phyloP scores from a whole-genome alignment of 1,284 basidiomycete species.

The Sanguinoderma infundibulare region DNA sequence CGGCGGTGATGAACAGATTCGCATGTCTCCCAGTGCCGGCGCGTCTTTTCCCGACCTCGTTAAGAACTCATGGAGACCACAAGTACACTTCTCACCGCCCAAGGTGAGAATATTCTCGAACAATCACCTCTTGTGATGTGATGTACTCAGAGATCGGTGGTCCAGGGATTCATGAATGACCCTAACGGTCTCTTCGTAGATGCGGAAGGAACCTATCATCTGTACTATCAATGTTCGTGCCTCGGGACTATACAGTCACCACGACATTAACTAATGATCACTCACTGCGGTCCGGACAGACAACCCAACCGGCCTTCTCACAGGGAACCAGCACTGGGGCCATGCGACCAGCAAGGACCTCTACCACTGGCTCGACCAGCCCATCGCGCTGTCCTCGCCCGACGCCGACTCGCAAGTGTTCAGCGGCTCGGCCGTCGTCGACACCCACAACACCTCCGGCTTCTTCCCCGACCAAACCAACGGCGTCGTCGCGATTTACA shows the following conservation, averaged over 20 bases:
- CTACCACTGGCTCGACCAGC: conserved; percentile 22
- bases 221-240: conserved; percentile 19
- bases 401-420: conserved; percentile 17
- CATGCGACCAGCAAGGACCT: conserved; percentile 22
- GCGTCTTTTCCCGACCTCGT: too few relatives aligned
- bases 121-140: too few relatives aligned
- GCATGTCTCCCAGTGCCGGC: too few relatives aligned
- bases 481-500: conserved; percentile 25
- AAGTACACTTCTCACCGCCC: background rate
- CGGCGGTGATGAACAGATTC: too few relatives aligned
- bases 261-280: too few relatives aligned
- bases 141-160: too few relatives aligned
- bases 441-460: conserved; percentile 22
- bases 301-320: conserved; percentile 11
- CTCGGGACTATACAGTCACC: too few relatives aligned
- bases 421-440: conserved; percentile 21
- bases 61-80: background rate
- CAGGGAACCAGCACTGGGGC: conserved; percentile 23
- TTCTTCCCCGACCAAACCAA: conserved; percentile 24
- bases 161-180: conserved; percentile 22
- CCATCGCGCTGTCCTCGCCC: conserved; percentile 21
- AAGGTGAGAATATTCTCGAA: background rate
- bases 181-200: conserved; percentile 21
- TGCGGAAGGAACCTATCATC: conserved; percentile 17
- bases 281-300: conserved; percentile 12